These are phyloP conservation scores for Stagonosporopsis chrysanthemi DNA, from an alignment of 2,329 filamentous ascomycete genomes.

Conservation along the genomic window DNA sequence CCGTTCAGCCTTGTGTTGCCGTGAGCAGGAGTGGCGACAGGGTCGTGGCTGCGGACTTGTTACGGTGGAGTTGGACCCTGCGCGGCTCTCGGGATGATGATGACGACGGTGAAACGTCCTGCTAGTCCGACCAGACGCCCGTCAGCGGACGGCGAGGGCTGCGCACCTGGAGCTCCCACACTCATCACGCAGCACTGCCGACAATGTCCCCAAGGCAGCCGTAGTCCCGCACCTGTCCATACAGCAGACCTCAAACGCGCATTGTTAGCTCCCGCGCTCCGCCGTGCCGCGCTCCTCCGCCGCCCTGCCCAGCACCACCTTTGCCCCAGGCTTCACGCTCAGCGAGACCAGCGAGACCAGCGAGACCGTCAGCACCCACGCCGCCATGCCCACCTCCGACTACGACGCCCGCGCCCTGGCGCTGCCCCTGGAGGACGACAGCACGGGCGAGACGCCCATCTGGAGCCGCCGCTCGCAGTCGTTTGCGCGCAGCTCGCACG, in stretches of 20 bases:
- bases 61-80: too few relatives aligned
- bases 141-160: too few relatives aligned
- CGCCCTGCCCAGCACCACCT: conserved; percentile 6
- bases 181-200: not conserved
- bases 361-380: too few relatives aligned
- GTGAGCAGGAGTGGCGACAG: too few relatives aligned
- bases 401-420: conserved; percentile 63
- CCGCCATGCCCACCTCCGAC: conserved; percentile 52
- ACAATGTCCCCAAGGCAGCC: not conserved
- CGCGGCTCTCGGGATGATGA: too few relatives aligned
- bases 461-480: conserved; percentile 59
- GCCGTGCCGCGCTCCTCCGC: not conserved
- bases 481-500: conserved; percentile 50
- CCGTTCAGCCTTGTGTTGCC: too few relatives aligned
- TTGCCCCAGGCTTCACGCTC: conserved; percentile 13
- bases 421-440: conserved; percentile 58
- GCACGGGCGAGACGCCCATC: conserved; percentile 58
- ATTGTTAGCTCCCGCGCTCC: not conserved
- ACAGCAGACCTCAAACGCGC: not conserved
- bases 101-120: not conserved
- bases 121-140: not conserved
- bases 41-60: too few relatives aligned
- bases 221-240: not conserved
- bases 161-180: too few relatives aligned
- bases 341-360: not conserved